A percentile compares a stretch with the other conserved stretches of the same genome.
These are phyloP conservation scores for Mycena olivaceomarginata DNA, from an alignment of 768 basidiomycete species.

Conservation along the genomic window DNA sequence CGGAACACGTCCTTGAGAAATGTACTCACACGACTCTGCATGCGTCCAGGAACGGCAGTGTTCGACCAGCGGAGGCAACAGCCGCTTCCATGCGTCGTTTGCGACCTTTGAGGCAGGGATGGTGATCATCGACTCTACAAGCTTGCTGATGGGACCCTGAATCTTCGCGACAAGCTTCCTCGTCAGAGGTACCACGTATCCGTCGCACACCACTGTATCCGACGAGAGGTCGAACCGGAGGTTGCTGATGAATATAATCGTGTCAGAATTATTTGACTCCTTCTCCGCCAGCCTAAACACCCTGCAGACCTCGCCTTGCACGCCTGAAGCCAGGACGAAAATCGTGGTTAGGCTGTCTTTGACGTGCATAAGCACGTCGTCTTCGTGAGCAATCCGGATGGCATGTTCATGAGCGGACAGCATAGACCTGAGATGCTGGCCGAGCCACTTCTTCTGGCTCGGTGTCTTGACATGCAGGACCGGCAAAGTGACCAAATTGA, in stretches of 20 bases:
- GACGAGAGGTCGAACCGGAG: conserved; percentile 69
- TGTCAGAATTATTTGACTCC: conserved; percentile 50
- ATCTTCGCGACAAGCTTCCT: conserved; percentile 45
- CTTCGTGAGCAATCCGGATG: conserved; percentile 58
- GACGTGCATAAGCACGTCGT: conserved; percentile 53
- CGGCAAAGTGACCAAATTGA: conserved; percentile 55
- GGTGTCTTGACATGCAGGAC: conserved; percentile 43
- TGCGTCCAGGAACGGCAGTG: conserved; percentile 75
- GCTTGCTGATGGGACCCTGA: conserved; percentile 17
- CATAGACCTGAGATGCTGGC: conserved; percentile 44
- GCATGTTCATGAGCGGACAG: conserved; percentile 53
- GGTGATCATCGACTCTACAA: conserved; percentile 27
- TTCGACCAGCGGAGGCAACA: conserved; percentile 71
- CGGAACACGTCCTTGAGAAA: conserved; percentile 55
- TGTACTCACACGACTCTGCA: conserved; percentile 68
- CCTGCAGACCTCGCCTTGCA: conserved; percentile 25
- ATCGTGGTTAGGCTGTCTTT: conserved; percentile 57
- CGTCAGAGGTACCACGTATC: conserved; percentile 64
- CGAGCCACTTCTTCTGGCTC: conserved; percentile 51
- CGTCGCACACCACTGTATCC: conserved; percentile 72
- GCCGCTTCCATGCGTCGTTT: conserved; percentile 67
- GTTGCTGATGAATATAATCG: conserved; percentile 67
- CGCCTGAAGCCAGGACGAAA: conserved; percentile 51
- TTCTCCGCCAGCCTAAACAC: conserved; percentile 50
- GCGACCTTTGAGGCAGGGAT: conserved; percentile 56